Conservation (phyloP, 352 stramenopile species). For the Phytophthora foliorum region DNA sequence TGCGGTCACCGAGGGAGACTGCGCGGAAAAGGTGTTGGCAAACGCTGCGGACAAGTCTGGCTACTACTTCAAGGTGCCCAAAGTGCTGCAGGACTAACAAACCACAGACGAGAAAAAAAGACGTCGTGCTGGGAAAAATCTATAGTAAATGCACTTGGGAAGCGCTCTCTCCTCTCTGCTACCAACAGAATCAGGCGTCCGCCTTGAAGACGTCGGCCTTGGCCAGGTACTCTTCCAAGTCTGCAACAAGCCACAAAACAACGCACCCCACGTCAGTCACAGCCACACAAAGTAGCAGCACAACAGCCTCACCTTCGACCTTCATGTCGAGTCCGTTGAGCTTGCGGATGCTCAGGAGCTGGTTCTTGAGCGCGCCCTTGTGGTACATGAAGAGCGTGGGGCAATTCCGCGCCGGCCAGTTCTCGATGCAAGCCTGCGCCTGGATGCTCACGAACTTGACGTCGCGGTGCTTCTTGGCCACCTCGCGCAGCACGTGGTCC, state of each 20-base stretch:
- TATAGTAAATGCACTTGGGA: slow-evolving; percentile 40
- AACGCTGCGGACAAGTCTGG: slow-evolving; percentile 82
- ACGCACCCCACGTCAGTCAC: too few relatives aligned
- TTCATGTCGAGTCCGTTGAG: slow-evolving; percentile 91
- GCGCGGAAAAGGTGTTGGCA: slow-evolving; percentile 70
- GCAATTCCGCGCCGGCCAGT: slow-evolving; percentile 93
- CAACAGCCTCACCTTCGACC: slow-evolving; percentile 64
- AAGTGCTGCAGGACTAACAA: slow-evolving; percentile 83
- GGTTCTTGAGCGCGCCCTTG: slow-evolving; percentile 89
- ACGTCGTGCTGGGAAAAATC: slow-evolving; percentile 33
- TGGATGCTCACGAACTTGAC: slow-evolving; percentile 96
- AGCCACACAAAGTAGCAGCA: too few relatives aligned
- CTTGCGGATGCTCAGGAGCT: slow-evolving; percentile 91
- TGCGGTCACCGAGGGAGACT: slow-evolving; percentile 80
- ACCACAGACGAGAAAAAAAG: not conserved
- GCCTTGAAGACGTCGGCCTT: slow-evolving; percentile 77
- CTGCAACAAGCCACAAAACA: slow-evolving; percentile 31
- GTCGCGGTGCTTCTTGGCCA: slow-evolving; percentile 89
- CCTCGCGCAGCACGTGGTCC: slow-evolving; percentile 85
- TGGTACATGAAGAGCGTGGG: slow-evolving; percentile 95
- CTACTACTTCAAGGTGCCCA: slow-evolving; percentile 90
- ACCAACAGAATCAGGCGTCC: slow-evolving; percentile 21
- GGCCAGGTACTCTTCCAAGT: slow-evolving; percentile 91
- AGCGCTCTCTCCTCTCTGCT: slow-evolving; percentile 2
- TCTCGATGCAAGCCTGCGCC: slow-evolving; percentile 91